A percentile compares a stretch with the other conserved stretches of the same genome.
Conservation (phyloP, 2,329 filamentous ascomycete genomes). For the Colletotrichum musicola region DNA sequence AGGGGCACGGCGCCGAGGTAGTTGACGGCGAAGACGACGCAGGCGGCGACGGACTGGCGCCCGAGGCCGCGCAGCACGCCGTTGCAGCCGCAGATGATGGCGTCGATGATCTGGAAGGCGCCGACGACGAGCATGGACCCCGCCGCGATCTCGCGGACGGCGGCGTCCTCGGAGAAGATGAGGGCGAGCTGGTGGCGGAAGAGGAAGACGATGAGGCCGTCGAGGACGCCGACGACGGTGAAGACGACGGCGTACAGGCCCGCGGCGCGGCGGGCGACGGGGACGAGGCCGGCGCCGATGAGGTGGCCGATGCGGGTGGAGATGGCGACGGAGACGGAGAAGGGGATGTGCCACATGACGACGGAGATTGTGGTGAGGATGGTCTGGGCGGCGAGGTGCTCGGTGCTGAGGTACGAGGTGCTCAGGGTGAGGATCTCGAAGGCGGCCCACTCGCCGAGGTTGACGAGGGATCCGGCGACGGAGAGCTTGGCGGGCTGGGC, state of each 20-base stretch:
- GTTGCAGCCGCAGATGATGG: slow-evolving; percentile 52
- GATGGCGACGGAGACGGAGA: slow-evolving; percentile 56
- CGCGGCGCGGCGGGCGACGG: slow-evolving; percentile 48
- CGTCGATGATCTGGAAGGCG: slow-evolving; percentile 51
- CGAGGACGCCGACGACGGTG: slow-evolving; percentile 47
- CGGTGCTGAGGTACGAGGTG: slow-evolving; percentile 58
- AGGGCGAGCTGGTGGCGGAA: slow-evolving; percentile 47
- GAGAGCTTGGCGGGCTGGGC: slow-evolving; percentile 54
- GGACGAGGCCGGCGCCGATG: slow-evolving; percentile 52
- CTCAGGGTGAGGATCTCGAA: slow-evolving; percentile 59
- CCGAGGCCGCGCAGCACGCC: slow-evolving; percentile 55
- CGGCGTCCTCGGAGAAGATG: slow-evolving; percentile 49
- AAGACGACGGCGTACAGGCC: slow-evolving; percentile 51
- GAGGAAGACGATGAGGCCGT: slow-evolving; percentile 48
- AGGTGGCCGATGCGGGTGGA: slow-evolving; percentile 58
- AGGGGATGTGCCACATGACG: slow-evolving; percentile 58
- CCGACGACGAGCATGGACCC: slow-evolving; percentile 49
- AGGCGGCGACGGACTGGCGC: slow-evolving; percentile 52
- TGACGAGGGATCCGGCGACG: slow-evolving; percentile 53
- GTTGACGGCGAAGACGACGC: slow-evolving; percentile 51
- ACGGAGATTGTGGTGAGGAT: slow-evolving; percentile 56
- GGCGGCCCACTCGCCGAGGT: slow-evolving; percentile 57
- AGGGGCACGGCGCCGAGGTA: slow-evolving; percentile 54
- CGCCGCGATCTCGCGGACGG: slow-evolving; percentile 46
- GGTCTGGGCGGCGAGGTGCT: slow-evolving; percentile 57